Conservation (phyloP, 75 land plant genomes). For the Selaginella moellendorffii region DNA sequence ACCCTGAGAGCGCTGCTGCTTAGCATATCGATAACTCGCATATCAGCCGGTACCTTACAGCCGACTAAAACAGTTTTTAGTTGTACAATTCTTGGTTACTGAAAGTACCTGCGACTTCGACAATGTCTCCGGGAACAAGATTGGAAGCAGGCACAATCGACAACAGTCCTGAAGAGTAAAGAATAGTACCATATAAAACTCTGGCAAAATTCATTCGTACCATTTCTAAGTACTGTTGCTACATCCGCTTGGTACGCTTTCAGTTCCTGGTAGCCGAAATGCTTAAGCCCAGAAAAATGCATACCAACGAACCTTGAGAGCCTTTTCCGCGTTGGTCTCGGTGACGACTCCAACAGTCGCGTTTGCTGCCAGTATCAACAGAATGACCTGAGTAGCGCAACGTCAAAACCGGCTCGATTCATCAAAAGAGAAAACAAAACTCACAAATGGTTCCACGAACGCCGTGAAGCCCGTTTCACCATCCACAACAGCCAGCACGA, state of each 20-base stretch:
- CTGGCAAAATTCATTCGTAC: slow-evolving; percentile 20
- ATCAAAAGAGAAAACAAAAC: slow-evolving; percentile 22
- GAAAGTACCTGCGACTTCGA: slow-evolving; percentile 88
- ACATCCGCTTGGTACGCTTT: slow-evolving; percentile 97
- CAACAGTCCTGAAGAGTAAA: slow-evolving; percentile 55
- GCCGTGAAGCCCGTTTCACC: slow-evolving; percentile 88
- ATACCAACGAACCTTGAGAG: slow-evolving; percentile 50
- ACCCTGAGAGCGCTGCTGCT: slow-evolving; percentile 68
- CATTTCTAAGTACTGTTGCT: slow-evolving; percentile 94
- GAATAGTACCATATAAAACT: not conserved
- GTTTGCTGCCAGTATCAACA: slow-evolving; percentile 95
- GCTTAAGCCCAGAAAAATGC: not conserved
- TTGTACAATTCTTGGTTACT: no score
- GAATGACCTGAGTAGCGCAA: slow-evolving; percentile 46
- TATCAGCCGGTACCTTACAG: slow-evolving; percentile 89
- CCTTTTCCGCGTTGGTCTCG: slow-evolving; percentile 99
- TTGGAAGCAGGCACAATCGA: slow-evolving; percentile 86
- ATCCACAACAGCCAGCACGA: slow-evolving; percentile 70
- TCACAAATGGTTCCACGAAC: slow-evolving; percentile 90
- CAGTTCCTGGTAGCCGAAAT: slow-evolving; percentile 44
- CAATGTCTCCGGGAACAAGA: slow-evolving; percentile 99
- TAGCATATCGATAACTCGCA: slow-evolving; percentile 84
- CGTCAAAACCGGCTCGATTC: slow-evolving; percentile 7
- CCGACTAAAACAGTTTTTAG: slow-evolving; percentile 45
- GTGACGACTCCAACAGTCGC: slow-evolving; percentile 97